Evolutionary conservation across 2,329 filamentous ascomycete genomes (phyloP).

Genomic region (Cytospora mali): DNA sequence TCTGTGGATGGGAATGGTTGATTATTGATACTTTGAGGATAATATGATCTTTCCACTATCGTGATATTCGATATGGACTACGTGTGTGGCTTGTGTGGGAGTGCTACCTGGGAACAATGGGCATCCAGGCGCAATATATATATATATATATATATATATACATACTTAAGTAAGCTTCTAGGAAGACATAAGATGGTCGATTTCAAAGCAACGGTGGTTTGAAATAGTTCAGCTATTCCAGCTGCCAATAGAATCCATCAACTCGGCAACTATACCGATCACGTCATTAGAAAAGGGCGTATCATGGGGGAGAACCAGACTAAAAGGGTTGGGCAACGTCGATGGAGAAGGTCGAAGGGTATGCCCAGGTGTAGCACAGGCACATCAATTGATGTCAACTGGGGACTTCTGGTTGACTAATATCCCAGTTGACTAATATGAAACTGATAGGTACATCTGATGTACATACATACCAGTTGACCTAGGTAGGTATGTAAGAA

Average conservation of each 20-base stretch:
- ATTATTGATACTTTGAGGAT: neutral
- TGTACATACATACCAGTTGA: too few species aligned
- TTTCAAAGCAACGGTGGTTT: neutral
- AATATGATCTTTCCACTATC: neutral
- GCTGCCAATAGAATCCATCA: neutral
- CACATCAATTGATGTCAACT: too few species aligned
- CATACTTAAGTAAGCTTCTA: too few species aligned
- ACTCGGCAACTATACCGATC: neutral
- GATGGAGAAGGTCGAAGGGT: too few species aligned
- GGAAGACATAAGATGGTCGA: neutral
- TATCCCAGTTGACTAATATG: too few species aligned
- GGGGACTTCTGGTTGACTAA: too few species aligned
- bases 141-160: too few species aligned
- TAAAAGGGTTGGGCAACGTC: too few species aligned
- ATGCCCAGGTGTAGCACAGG: too few species aligned
- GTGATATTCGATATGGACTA: neutral
- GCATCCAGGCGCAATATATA: neutral
- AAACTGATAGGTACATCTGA: too few species aligned
- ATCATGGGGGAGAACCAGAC: neutral
- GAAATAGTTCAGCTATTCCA: neutral
- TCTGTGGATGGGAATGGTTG: neutral
- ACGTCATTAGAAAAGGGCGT: slow-evolving; percentile 16
- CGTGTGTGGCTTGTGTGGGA: too few species aligned
- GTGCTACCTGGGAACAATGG: neutral
- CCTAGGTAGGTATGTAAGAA: too few species aligned